These are phyloP conservation scores for Rosellinia necatrix DNA, from an alignment of 2,329 filamentous ascomycete species.

Conservation along the genomic window DNA sequence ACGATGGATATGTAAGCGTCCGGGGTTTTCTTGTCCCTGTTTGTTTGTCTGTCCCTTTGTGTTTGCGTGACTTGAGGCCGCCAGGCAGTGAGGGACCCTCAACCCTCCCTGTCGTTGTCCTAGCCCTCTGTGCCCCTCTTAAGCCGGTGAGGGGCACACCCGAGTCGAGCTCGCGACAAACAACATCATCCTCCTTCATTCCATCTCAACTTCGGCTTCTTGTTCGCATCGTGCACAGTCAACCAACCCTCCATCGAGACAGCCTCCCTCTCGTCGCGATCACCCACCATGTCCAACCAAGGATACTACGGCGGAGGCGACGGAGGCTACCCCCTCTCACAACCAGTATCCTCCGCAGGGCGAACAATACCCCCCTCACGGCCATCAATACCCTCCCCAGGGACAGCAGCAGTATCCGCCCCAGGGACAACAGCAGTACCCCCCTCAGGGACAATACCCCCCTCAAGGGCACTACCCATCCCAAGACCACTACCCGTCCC, in stretches of 20 bases:
- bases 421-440: constrained; percentile 19
- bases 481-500: constrained; percentile 30
- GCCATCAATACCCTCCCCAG: constrained; percentile 27
- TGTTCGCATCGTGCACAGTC: too few species aligned
- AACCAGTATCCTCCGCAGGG: constrained; percentile 22
- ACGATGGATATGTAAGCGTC: too few species aligned
- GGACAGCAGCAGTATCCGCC: constrained; percentile 28
- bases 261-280: background rate
- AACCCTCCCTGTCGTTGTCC: background rate
- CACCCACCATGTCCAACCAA: constrained; percentile 33
- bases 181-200: too few species aligned
- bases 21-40: too few species aligned
- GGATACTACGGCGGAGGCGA: constrained; percentile 32
- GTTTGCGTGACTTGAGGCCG: constrained; percentile 14
- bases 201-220: too few species aligned
- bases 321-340: constrained; percentile 14
- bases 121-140: background rate
- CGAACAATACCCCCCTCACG: constrained; percentile 9
- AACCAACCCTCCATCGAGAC: too few species aligned
- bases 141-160: too few species aligned
- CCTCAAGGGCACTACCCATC: constrained; percentile 27
- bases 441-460: constrained; percentile 25
- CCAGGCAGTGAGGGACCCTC: too few species aligned
- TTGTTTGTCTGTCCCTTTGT: background rate
- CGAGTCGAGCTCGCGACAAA: background rate